Conservation (phyloP, 805 yeast genomes). For the Spathaspora sp. region DNA sequence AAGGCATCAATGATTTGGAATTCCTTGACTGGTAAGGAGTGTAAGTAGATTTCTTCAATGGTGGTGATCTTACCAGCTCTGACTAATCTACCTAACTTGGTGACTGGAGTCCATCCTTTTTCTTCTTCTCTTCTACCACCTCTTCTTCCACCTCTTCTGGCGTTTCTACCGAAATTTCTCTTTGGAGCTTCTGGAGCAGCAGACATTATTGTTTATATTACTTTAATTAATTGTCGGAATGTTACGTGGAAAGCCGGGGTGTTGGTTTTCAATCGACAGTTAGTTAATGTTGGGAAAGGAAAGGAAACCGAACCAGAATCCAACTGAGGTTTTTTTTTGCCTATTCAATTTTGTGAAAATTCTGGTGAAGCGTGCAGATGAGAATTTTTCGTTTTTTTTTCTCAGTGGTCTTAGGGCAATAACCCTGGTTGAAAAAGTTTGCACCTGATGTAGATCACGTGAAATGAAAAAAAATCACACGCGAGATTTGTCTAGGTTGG, state of each 20-base stretch:
- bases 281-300: conserved; percentile 2
- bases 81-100: conserved; percentile 99
- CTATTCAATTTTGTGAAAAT: background rate
- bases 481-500: too few relatives aligned
- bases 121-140: conserved; percentile 86
- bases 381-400: background rate
- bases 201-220: conserved; percentile 34
- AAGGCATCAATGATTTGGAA: conserved; percentile 96
- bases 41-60: conserved; percentile 97
- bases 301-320: conserved; percentile 12
- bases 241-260: conserved; percentile 71
- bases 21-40: conserved; percentile 99
- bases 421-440: conserved; percentile 1
- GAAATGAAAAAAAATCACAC: background rate
- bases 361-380: background rate
- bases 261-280: conserved; percentile 64
- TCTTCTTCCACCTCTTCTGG: conserved; percentile 54
- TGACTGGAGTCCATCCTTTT: conserved; percentile 99
- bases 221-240: conserved; percentile 47
- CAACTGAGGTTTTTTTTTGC: background rate
- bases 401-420: background rate
- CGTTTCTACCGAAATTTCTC: conserved; percentile 55
- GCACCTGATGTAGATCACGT: background rate
- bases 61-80: conserved; percentile 97
- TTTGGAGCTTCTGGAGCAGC: conserved; percentile 46